Base-by-base conservation (phyloP, 2,329 filamentous ascomycete genomes). In the Xylariomycetidae sp. region DNA sequence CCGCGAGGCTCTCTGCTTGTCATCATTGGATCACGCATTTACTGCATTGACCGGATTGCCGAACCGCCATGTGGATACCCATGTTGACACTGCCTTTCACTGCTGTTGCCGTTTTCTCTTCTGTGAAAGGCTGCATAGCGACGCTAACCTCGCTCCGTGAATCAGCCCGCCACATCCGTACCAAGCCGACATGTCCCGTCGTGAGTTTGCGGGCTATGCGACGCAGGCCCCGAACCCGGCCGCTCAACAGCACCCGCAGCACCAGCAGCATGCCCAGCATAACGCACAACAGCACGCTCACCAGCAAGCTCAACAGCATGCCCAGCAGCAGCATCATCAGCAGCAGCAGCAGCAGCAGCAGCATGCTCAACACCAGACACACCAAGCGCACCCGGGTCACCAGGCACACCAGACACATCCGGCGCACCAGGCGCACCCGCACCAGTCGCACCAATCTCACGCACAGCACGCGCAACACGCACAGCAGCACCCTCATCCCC, bases 141-240 rank as follows among this genome's bases (percentile, higher is more conserved):
- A 25, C 22, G 48, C 59, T 65, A 60, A 64, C 50, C 45, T 54
- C 38, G 15, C 35, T 38, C 38, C 48, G 41, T 61, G 54, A 58
- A 60, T 56, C 46, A 68, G 65, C 50, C 41, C 59, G 23, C 50
- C 57, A 40, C 68, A 74, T 50, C 54, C 64, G 34, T 74, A 74
- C 48, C 68, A 67, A 54, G 54, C 61, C 46, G 68, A 74, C 42
- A 67, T 74, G 68, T 60, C 46, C 53, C 63, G 47, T 62, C 68
- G 63, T 61, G 70, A 48, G 51, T 67, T 46, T 43, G 52, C 42
- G 39, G 51, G 44, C 34, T 56, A 54, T 43, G 43, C 44, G 35
- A 44, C 40, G 31, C 49, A 47, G 32, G 47, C 43, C 28, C 47
- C 45, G 25, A 55, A 48, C 29, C 44, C 56, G 28, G 47, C 54